Evolutionary conservation across 352 stramenopile species (phyloP).

Genomic region (Phytopythium chamaehyphon): DNA sequence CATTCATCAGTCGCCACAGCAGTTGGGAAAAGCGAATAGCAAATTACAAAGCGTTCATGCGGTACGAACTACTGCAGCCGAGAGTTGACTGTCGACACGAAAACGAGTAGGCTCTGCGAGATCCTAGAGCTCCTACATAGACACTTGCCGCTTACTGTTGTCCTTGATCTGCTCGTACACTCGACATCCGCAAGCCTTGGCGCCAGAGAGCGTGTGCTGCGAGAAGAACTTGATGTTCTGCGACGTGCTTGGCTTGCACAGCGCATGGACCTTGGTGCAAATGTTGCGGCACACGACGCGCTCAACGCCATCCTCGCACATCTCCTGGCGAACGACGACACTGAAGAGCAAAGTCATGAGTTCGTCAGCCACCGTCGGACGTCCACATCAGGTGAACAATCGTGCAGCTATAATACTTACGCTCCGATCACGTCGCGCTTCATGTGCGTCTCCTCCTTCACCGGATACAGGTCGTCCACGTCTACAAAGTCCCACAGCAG

Average conservation of each 20-base stretch:
- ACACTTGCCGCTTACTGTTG: neutral
- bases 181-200: neutral
- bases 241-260: neutral
- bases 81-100: too few species aligned
- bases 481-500: conserved; percentile 44
- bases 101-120: too few species aligned
- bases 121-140: neutral
- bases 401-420: conserved; percentile 18
- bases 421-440: conserved; percentile 28
- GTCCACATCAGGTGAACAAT: neutral
- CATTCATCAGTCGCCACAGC: too few species aligned
- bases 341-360: neutral
- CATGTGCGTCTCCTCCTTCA: conserved; percentile 16
- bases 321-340: conserved; percentile 7
- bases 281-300: conserved; percentile 13
- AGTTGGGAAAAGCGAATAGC: too few species aligned
- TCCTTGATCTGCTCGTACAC: conserved; percentile 7
- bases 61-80: too few species aligned
- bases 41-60: too few species aligned
- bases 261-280: conserved; percentile 11
- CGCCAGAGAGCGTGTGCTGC: conserved; percentile 1
- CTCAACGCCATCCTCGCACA: conserved; percentile 15
- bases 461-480: conserved; percentile 28
- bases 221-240: conserved; percentile 4
- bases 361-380: neutral